Base-by-base conservation (phyloP, 2,329 filamentous ascomycete species). In the Botryosphaeria dothidea region DNA sequence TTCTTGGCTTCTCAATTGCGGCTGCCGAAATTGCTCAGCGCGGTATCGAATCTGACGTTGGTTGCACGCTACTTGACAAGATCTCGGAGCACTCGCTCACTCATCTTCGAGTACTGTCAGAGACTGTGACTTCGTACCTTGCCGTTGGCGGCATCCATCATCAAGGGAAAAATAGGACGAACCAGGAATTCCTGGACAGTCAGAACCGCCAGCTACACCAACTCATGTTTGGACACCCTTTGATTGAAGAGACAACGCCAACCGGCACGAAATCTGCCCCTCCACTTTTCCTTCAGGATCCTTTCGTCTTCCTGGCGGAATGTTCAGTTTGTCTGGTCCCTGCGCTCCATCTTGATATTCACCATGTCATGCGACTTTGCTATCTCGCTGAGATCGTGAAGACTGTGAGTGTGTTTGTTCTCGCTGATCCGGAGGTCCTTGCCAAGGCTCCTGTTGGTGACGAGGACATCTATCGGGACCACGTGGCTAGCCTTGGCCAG, bases 351-450 rank as follows among this genome's bases (percentile, higher is more conserved):
- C 84, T 92, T 43, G 91, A 96, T 64, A 87, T 96, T 46, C 86
- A 89, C 45, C 91, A 97, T 75, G 77, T 98, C 60, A 79, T 98
- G 57, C 88, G 90, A 41, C 82, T 98, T 51, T 97, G 93, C 79
- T 97, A 96, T 74, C 84, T 96, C 64, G 92, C 92, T 2, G 95
- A 99, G 78, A 88, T 99, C 65, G 88, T 96, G 66, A 96, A 96
- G 78, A 88, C 93, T 5, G 84, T 92, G 17, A 74, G 88, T 15
- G 82, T 85, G 7, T 86, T 86, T 72, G 77, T 80, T 38, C 23
- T 64, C 15, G 63, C 63, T 31, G 41, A 66, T 19, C 51, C 64
- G 1, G 48, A 62, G 23, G 56, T 41, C 8, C 64, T 62, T 3
- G 48, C 57, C 23, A 66, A 51, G 25, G 52, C 58, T 3, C 34